phyloP scores from a whole-genome alignment of 2,329 filamentous ascomycete species.

The Colletotrichum trifolii region DNA sequence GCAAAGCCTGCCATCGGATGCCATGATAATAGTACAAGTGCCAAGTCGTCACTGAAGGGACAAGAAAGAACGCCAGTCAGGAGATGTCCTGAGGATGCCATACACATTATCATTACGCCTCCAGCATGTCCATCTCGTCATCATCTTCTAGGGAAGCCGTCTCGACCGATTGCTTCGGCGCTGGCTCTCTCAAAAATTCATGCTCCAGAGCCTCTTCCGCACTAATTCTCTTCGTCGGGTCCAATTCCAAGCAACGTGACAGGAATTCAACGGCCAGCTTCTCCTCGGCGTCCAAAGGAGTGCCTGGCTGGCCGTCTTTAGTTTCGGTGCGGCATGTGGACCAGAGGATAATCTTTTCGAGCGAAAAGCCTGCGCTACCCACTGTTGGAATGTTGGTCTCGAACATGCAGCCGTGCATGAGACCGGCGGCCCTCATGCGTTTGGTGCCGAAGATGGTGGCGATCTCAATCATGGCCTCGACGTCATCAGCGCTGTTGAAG shows the following conservation, averaged over 20 bases:
- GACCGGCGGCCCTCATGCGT: slow-evolving; percentile 84
- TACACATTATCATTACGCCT: slow-evolving; percentile 32
- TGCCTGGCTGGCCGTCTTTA: slow-evolving; percentile 55
- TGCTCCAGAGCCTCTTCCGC: slow-evolving; percentile 80
- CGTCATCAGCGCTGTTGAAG: slow-evolving; percentile 98
- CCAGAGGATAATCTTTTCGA: slow-evolving; percentile 96
- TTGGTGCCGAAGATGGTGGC: slow-evolving; percentile 90
- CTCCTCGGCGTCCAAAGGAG: slow-evolving; percentile 73
- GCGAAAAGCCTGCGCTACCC: slow-evolving; percentile 82
- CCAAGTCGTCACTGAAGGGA: too few species aligned
- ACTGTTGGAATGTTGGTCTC: slow-evolving; percentile 94
- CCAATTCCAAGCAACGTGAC: slow-evolving; percentile 78
- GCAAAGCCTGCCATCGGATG: too few species aligned
- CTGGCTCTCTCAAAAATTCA: slow-evolving; percentile 68
- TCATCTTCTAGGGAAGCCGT: slow-evolving; percentile 51
- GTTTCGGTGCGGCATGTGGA: slow-evolving; percentile 81
- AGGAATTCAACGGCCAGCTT: slow-evolving; percentile 79
- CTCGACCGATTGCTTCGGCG: slow-evolving; percentile 40
- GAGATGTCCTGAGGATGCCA: background rate
- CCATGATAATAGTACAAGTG: too few species aligned
- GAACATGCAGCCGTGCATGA: slow-evolving; percentile 90
- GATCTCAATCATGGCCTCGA: slow-evolving; percentile 97
- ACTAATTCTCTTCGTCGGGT: slow-evolving; percentile 78
- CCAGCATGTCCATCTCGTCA: slow-evolving; percentile 65
- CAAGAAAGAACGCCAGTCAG: too few species aligned